A percentile compares a stretch with the other conserved stretches of the same genome.
Evolutionary conservation across 495 filamentous ascomycete species (phyloP).

Genomic region (Bacidia gigantensis): DNA sequence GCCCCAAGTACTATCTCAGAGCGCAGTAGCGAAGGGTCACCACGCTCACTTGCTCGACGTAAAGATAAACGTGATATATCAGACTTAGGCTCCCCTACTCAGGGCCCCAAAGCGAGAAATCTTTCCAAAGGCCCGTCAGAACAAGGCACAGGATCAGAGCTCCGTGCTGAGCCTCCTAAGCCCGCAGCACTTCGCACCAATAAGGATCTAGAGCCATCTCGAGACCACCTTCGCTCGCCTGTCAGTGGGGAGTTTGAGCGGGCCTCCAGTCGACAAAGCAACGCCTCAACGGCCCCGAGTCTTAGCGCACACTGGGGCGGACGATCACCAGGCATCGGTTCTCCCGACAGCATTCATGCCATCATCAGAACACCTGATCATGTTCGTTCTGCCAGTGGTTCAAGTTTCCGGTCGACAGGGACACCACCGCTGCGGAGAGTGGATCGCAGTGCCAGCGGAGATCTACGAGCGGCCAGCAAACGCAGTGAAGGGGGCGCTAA

Average conservation of each 20-base stretch:
- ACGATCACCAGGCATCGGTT: constrained; percentile 24
- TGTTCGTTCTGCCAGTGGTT: constrained; percentile 44
- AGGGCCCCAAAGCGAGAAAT: constrained; percentile 19
- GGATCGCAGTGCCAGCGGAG: constrained; percentile 62
- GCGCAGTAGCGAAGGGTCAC: constrained; percentile 24
- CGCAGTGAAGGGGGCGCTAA: constrained; percentile 14
- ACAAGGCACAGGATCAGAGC: not conserved
- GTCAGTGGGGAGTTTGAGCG: constrained; percentile 16
- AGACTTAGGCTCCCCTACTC: constrained; percentile 24
- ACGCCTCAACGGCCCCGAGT: constrained; percentile 19
- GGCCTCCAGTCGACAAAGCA: constrained; percentile 19
- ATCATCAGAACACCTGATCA: constrained; percentile 41
- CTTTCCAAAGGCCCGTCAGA: not conserved
- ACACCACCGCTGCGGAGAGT: constrained; percentile 58
- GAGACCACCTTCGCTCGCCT: not conserved
- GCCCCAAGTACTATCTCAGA: constrained; percentile 30
- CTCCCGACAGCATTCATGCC: constrained; percentile 29
- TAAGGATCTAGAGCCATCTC: not conserved
- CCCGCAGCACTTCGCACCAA: not conserved
- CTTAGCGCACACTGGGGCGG: not conserved
- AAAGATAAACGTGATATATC: constrained; percentile 19
- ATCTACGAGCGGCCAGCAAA: constrained; percentile 59
- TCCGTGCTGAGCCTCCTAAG: not conserved
- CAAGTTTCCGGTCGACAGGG: constrained; percentile 34
- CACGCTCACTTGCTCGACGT: constrained; percentile 23